A percentile compares a stretch with the other conserved stretches of the same genome.
These are phyloP conservation scores for Phytopythium cucurbitacearum DNA, from an alignment of 352 stramenopile genomes.

Conservation along the genomic window DNA sequence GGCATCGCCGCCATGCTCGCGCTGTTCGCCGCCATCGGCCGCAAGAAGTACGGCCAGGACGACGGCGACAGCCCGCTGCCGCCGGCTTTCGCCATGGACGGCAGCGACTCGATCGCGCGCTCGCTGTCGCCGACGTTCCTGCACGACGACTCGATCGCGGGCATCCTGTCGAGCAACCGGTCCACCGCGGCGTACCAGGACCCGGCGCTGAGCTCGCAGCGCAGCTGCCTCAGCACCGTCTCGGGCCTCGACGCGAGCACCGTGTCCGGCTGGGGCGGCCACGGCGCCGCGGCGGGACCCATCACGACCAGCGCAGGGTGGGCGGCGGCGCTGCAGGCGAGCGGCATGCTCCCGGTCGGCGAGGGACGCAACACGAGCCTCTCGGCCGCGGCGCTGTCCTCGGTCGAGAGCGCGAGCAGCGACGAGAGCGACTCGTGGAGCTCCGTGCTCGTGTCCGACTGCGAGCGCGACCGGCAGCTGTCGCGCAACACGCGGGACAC, in stretches of 20 bases:
- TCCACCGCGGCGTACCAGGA: slow-evolving; percentile 8
- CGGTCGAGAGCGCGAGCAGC: slow-evolving; percentile 33
- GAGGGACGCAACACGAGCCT: slow-evolving; percentile 19
- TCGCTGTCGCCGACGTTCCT: slow-evolving; percentile 51
- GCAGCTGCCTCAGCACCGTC: slow-evolving; percentile 15
- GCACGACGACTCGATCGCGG: slow-evolving; percentile 30
- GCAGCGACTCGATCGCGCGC: slow-evolving; percentile 27
- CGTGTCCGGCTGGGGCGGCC: slow-evolving; percentile 3
- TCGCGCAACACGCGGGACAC: slow-evolving; percentile 71
- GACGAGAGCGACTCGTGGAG: slow-evolving; percentile 64
- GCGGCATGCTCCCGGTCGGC: slow-evolving; percentile 8
- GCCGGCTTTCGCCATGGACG: slow-evolving; percentile 40
- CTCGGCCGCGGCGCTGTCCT: slow-evolving; percentile 39
- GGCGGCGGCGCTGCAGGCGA: slow-evolving; percentile 8
- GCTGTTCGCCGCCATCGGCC: slow-evolving; percentile 55
- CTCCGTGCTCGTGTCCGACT: slow-evolving; percentile 69
- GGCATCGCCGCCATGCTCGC: slow-evolving; percentile 49
- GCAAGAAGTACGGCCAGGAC: slow-evolving; percentile 54
- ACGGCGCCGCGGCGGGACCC: not conserved
- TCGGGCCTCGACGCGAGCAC: slow-evolving; percentile 1
- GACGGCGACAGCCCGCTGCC: slow-evolving; percentile 42
- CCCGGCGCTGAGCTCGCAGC: slow-evolving; percentile 5
- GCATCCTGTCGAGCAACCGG: slow-evolving; percentile 17
- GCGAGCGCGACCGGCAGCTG: slow-evolving; percentile 20
- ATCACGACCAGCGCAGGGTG: slow-evolving; percentile 2